Conservation (phyloP, 768 basidiomycete genomes). For the Pleurotus pulmonarius region DNA sequence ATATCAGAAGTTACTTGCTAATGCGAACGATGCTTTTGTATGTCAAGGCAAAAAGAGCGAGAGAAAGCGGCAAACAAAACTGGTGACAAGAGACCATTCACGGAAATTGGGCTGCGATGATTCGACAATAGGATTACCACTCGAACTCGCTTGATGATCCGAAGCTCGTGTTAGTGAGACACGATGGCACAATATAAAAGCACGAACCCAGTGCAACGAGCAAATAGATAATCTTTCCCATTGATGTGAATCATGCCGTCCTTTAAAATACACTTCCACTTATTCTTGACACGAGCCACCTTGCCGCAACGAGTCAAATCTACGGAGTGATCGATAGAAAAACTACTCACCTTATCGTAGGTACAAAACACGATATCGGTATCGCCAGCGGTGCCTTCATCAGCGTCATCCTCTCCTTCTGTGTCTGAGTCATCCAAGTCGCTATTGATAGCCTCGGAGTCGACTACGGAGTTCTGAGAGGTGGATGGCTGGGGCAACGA, state of each 20-base stretch:
- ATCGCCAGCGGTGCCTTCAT: slow-evolving; percentile 69
- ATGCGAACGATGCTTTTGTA: not conserved
- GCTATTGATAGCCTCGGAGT: slow-evolving; percentile 90
- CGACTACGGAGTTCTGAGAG: slow-evolving; percentile 33
- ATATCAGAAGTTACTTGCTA: not conserved
- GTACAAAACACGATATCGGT: slow-evolving; percentile 97
- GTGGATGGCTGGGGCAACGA: slow-evolving; percentile 64
- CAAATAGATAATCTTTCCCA: slow-evolving; percentile 95
- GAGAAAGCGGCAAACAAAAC: not conserved
- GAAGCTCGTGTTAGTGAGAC: not conserved
- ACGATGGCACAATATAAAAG: slow-evolving; percentile 6
- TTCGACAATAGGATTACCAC: slow-evolving; percentile 28
- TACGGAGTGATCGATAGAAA: not conserved
- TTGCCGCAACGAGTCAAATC: slow-evolving; percentile 23
- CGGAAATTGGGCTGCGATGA: too few relatives aligned
- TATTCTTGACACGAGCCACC: slow-evolving; percentile 99
- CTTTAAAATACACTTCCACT: slow-evolving; percentile 98
- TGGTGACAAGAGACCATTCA: too few relatives aligned
- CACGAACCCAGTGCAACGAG: slow-evolving; percentile 91
- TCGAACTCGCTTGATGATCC: slow-evolving; percentile 35
- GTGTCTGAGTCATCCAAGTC: slow-evolving; percentile 96
- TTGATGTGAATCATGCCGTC: slow-evolving; percentile 98
- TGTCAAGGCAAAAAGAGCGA: not conserved
- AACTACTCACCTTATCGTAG: slow-evolving; percentile 82
- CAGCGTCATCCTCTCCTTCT: slow-evolving; percentile 79